Base-by-base conservation (phyloP, 2,329 filamentous ascomycete species). In the Xylaria sp. region DNA sequence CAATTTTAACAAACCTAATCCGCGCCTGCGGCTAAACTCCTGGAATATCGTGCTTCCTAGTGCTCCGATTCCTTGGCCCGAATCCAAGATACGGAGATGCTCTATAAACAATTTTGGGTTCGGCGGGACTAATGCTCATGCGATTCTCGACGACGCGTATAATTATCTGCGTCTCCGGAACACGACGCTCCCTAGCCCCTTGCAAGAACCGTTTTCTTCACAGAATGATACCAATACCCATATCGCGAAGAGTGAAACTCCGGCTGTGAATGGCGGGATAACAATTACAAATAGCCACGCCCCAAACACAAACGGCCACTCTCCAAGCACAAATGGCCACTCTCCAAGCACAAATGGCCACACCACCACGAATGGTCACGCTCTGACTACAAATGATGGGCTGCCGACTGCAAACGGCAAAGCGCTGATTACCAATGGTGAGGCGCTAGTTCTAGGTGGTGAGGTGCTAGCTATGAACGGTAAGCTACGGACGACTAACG, bases 1-100 rank as follows among this genome's bases (percentile, higher is more conserved):
- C 2, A 70, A 73, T 23, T 75, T 79, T 33, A 65, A 73, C 25
- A 75, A 72, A 46, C 61, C 71, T 3, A 79, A 77, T 51, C 73
- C 75, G 2, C 68, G 71, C 2, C 72, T 79, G 18, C 71, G 74
- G 10, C 63, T 69, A 0, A 67, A 74, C 5, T 71, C 71, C 7
- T 72, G 74, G 60, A 71, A 76, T 18, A 68, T 77, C 1, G 54
- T 65, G 46, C 71, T 79, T 49, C 62, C 69, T 2, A 60, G 2
- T 25, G 25, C 23, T 12, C 36, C 39, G 10, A 25, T 55, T 13
- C 59, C 60, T 4, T 67, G 65, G 65, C 65, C 65, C 1, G 25
- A 39, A 33, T 9, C 31, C 4, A 54, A 51, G 7, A 23, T 62
- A 13, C 59, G 65, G 23, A 39, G 65, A 20, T 41, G 33, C 20